phyloP scores from a whole-genome alignment of 495 filamentous ascomycete genomes.

The Penicillium diatomitis region DNA sequence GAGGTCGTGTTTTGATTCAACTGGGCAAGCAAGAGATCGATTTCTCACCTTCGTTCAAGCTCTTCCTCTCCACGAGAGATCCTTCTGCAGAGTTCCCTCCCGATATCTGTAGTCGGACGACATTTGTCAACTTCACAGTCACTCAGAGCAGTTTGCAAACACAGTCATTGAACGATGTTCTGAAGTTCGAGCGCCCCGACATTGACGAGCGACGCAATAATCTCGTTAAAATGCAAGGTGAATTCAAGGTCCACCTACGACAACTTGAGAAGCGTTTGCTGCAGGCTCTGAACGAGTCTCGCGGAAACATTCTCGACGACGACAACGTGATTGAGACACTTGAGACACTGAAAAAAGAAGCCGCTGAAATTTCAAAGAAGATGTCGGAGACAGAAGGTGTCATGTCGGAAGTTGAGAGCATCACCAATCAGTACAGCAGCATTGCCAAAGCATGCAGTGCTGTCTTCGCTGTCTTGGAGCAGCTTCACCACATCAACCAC shows the following conservation, averaged over 20 bases:
- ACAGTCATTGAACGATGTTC: conserved; percentile 89
- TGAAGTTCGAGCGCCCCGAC: conserved; percentile 95
- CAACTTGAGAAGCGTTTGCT: conserved; percentile 93
- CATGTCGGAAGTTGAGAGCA: conserved; percentile 93
- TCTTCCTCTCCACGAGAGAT: conserved; percentile 92
- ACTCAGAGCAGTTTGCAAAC: conserved; percentile 98
- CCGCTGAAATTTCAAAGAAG: conserved; percentile 90
- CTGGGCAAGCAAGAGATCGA: conserved; percentile 98
- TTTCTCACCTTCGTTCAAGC: conserved; percentile 93
- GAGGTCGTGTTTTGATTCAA: conserved; percentile 94
- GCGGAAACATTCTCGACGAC: conserved; percentile 96
- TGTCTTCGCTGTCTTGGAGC: conserved; percentile 92
- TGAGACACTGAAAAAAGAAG: conserved; percentile 95
- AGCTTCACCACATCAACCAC: conserved; percentile 96
- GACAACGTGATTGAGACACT: conserved; percentile 97
- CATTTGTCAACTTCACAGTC: conserved; percentile 98
- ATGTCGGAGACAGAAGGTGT: conserved; percentile 95
- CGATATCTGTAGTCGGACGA: conserved; percentile 95
- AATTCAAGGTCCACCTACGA: conserved; percentile 94
- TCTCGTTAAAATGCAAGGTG: conserved; percentile 94
- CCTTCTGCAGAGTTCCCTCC: conserved; percentile 95
- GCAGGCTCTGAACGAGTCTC: conserved; percentile 92
- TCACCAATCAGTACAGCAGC: conserved; percentile 85
- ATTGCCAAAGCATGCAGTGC: conserved; percentile 92
- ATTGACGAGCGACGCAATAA: conserved; percentile 96